Evolutionary conservation across 2,329 filamentous ascomycete genomes (phyloP).

Genomic region (Monilinia fructicola): DNA sequence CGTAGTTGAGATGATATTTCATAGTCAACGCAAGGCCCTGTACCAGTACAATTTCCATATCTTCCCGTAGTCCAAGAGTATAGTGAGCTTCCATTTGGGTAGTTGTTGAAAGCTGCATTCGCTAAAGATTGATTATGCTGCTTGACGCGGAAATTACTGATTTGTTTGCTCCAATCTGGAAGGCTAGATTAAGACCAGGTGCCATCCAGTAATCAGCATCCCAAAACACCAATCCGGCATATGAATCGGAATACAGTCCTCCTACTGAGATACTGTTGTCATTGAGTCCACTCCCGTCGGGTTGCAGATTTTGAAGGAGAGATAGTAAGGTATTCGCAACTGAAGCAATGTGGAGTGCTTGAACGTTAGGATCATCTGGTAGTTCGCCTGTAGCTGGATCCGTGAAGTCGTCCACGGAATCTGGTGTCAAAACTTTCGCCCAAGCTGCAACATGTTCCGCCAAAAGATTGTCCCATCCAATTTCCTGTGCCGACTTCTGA

Average conservation of each 20-base stretch:
- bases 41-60: constrained; percentile 66
- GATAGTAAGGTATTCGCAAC: constrained; percentile 57
- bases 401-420: constrained; percentile 63
- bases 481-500: constrained; percentile 48
- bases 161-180: constrained; percentile 60
- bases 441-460: constrained; percentile 60
- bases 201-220: constrained; percentile 44
- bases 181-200: constrained; percentile 62
- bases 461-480: constrained; percentile 57
- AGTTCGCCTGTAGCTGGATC: constrained; percentile 56
- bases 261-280: constrained; percentile 67
- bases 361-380: constrained; percentile 57
- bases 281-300: constrained; percentile 55
- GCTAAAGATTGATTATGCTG: constrained; percentile 57
- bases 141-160: constrained; percentile 63
- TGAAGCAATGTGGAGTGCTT: constrained; percentile 52
- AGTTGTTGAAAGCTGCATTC: constrained; percentile 61
- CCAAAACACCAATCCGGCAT: constrained; percentile 55
- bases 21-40: constrained; percentile 66
- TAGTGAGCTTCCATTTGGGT: constrained; percentile 57
- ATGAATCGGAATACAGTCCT: constrained; percentile 65
- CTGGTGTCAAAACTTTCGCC: constrained; percentile 57
- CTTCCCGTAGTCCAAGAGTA: constrained; percentile 68
- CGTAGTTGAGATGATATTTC: constrained; percentile 69
- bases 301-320: constrained; percentile 52